Evolutionary conservation across 768 basidiomycete genomes (phyloP).

Genomic region (Agaricus subrufescens): DNA sequence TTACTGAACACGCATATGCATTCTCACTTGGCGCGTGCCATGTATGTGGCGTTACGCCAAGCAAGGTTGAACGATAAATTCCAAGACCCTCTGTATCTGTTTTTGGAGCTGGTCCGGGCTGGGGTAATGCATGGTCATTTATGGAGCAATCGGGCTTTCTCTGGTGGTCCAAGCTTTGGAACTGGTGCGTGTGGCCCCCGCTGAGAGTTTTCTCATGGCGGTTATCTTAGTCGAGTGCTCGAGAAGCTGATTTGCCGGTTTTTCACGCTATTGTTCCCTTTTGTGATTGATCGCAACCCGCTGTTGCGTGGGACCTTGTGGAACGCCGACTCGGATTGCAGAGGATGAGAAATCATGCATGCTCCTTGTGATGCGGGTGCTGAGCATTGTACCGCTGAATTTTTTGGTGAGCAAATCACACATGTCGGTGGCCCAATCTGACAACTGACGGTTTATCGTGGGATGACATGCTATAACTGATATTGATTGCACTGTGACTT

Average conservation of each 20-base stretch:
- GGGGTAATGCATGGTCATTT: slow-evolving; percentile 94
- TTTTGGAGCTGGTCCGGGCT: slow-evolving; percentile 93
- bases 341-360: slow-evolving; percentile 94
- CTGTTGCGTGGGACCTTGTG: not conserved
- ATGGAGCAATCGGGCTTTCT: slow-evolving; percentile 85
- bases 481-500: slow-evolving; percentile 6
- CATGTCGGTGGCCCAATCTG: not conserved
- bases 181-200: slow-evolving; percentile 51
- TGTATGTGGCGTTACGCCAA: slow-evolving; percentile 74
- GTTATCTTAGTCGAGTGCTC: not conserved
- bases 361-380: slow-evolving; percentile 92
- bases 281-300: not conserved
- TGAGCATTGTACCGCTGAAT: slow-evolving; percentile 91
- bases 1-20: slow-evolving; percentile 85
- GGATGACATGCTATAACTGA: not conserved
- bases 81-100: slow-evolving; percentile 93
- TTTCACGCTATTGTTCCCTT: not conserved
- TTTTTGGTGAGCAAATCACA: slow-evolving; percentile 66
- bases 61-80: slow-evolving; percentile 95
- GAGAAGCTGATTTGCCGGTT: slow-evolving; percentile 8
- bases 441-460: slow-evolving; percentile 1
- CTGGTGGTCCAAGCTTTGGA: slow-evolving; percentile 94
- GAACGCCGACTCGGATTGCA: slow-evolving; percentile 18
- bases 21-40: slow-evolving; percentile 85
- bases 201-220: slow-evolving; percentile 6